Base-by-base conservation (phyloP, 495 filamentous ascomycete species). In the Bryoglossum gracile region DNA sequence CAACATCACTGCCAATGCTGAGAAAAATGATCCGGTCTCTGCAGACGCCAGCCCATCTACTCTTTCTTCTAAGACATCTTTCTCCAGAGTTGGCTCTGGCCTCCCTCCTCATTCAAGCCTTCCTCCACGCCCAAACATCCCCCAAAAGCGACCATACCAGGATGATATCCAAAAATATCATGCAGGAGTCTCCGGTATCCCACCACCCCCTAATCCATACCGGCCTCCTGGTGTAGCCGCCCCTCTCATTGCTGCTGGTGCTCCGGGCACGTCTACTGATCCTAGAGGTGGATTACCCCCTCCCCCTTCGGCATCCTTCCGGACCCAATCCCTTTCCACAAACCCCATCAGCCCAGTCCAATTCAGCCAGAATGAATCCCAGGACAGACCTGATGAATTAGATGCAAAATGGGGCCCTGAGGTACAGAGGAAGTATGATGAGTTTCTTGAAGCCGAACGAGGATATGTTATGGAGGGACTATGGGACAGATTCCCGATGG, bases 401-500 rank as follows among this genome's bases (percentile, higher is more conserved):
- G 60, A 58, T 45, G 44, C 42, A 10, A 72, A 70, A 8, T 83
- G 75, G 75, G 70, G 70, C 34, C 74, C 75, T 19, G 77, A 84
- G 13, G 69, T 79, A 16, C 78, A 91, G 58, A 82, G 82, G 61
- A 75, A 73, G 38, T 97, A 88, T 65, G 87, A 95, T 41, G 75
- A 81, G 26, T 98, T 96, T 62, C 68, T 92, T 9, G 75, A 78
- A 37, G 76, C 88, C 51, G 89, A 94, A 65, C 73, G 86, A 48
- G 70, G 74, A 25, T 89, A 90, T 62, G 86, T 94, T 24, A 80
- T 76, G 8, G 89, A 95, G 55, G 92, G 89, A 43, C 81, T 88
- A 50, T 97, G 91, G 92, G 89, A 97, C 62, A 80, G 82, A 46
- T 97, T 97, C 58, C 91, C 91, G 0, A 69, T 81, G 14, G 84